Evolutionary conservation across 345 rosid genomes (phyloP), one percentile per base, ranked within the genome.

Genomic region (Acer saccharum): DNA sequence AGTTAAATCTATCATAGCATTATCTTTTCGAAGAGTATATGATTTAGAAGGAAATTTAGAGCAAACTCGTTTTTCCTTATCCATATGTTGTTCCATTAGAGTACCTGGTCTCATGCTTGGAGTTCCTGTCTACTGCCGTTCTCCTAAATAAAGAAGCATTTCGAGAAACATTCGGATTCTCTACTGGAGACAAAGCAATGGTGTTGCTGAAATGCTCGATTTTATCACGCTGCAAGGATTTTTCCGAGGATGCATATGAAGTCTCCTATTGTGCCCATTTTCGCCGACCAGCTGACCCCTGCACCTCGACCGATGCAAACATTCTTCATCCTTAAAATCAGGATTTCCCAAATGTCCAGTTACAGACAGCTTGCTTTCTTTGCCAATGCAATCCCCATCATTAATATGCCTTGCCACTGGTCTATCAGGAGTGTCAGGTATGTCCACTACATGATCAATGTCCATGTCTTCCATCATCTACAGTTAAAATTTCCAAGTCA

Each of bases 351-450:
- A 76, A 63, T 41, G 80, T 67, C 83, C 81, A 41, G 76, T 74
- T 63, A 80, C 72, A 52, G 79, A 79, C 32, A 90, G 83, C 77
- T 80, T 83, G 72, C 57, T 85, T 10, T 77, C 83, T 73, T 73
- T 86, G 76, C 85, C 82, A 72, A 67, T 69, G 71, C 18, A 72
- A 66, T 81, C 84, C 66, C 80, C 60, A 77, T 69, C 29, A 41
- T 68, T 60, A 21, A 80, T 57, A 73, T 29, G 41, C 65, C 76
- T 81, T 3, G 82, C 73, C 54, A 71, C 80, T 1, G 83, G 32
- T 77, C 97, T 92, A 69, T 95, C 98, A 63, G 99, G 99, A 75
- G 96, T 91, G 72, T 95, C 96, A 25, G 93, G 98, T 75, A 92
- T 79, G 25, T 84, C 92, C 52, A 84, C 78, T 18, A 91, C 79